These are phyloP conservation scores for Orbilia oligospora DNA, from an alignment of 2,329 filamentous ascomycete species.

Conservation along the genomic window DNA sequence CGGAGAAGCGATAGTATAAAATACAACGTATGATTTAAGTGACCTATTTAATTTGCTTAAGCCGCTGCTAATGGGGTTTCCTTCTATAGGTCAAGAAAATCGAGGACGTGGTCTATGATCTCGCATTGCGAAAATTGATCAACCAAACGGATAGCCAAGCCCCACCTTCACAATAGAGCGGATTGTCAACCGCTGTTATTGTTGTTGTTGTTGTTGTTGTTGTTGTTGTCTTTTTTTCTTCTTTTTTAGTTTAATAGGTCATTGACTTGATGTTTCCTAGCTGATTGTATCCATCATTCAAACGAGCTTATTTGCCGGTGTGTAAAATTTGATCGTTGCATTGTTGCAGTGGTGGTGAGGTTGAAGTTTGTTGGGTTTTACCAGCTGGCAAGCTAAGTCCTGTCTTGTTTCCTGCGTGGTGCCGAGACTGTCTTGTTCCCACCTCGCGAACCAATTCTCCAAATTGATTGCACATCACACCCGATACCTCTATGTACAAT, in stretches of 20 bases:
- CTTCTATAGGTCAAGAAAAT: slow-evolving; percentile 84
- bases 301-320: not conserved
- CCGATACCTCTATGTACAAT: slow-evolving; percentile 11
- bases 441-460: slow-evolving; percentile 26
- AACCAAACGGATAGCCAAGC: slow-evolving; percentile 67
- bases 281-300: too few species aligned
- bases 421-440: not conserved
- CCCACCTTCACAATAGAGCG: slow-evolving; percentile 47
- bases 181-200: too few species aligned
- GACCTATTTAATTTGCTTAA: slow-evolving; percentile 10
- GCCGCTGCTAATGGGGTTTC: not conserved
- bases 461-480: slow-evolving; percentile 39
- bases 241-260: too few species aligned
- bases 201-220: too few species aligned
- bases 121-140: slow-evolving; percentile 86
- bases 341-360: not conserved
- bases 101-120: slow-evolving; percentile 96
- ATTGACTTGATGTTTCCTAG: too few species aligned
- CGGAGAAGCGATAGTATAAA: slow-evolving; percentile 94
- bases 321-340: not conserved
- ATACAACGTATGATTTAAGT: slow-evolving; percentile 75
- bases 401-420: not conserved
- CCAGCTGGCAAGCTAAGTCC: slow-evolving; percentile 12
- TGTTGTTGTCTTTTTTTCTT: too few species aligned
- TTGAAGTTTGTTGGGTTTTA: slow-evolving; percentile 24